phyloP scores from a whole-genome alignment of 495 filamentous ascomycete genomes.

The Margaritispora aquatica region DNA sequence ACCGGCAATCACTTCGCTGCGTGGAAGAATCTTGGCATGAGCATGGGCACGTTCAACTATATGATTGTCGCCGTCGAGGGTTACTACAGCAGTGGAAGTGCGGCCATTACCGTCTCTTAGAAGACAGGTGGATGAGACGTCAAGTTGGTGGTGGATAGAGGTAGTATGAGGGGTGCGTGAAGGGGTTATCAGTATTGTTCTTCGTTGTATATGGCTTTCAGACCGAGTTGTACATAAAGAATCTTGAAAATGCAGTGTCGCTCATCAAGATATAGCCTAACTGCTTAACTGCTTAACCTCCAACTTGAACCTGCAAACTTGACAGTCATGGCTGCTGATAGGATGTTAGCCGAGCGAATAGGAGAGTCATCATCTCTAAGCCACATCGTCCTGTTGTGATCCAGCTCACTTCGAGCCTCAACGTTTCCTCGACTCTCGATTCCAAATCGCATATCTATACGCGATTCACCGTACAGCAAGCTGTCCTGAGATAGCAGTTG shows the following conservation, averaged over 20 bases:
- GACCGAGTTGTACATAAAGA: neutral
- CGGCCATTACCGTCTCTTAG: neutral
- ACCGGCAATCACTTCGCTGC: constrained; percentile 27
- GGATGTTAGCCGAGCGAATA: neutral
- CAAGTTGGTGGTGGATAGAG: too few relatives aligned
- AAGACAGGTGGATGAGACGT: neutral
- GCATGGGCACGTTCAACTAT: constrained; percentile 21
- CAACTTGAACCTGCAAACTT: too few relatives aligned
- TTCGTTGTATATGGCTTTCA: neutral
- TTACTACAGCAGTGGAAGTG: neutral
- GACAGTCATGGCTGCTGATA: too few relatives aligned
- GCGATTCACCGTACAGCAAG: too few relatives aligned
- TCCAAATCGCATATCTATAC: too few relatives aligned
- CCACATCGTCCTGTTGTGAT: neutral
- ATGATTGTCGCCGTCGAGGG: neutral
- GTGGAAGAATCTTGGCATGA: constrained; percentile 27
- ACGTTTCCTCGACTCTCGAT: too few relatives aligned
- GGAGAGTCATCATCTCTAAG: neutral
- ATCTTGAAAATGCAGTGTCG: neutral
- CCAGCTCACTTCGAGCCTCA: neutral
- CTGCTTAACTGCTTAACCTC: too few relatives aligned
- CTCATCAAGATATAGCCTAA: too few relatives aligned
- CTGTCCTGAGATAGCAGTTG: too few relatives aligned
- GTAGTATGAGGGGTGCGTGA: too few relatives aligned
- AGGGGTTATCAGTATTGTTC: neutral